These are phyloP conservation scores for Cryphonectria nitschkei DNA, from an alignment of 2,329 filamentous ascomycete genomes.

Conservation along the genomic window DNA sequence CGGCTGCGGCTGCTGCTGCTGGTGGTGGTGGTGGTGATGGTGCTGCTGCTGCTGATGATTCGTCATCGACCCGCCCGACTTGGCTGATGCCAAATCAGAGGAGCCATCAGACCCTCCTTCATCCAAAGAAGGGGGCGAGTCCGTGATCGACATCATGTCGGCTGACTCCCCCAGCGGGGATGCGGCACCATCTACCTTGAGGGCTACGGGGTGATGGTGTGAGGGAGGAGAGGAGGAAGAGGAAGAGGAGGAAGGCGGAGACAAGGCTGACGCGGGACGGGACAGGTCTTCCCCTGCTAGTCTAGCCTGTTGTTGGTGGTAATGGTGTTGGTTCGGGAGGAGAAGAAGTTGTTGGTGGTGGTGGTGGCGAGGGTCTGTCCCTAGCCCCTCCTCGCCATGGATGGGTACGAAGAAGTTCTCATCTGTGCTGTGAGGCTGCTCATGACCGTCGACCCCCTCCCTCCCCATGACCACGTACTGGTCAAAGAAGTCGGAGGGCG, in stretches of 20 bases:
- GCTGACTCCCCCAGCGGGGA: slow-evolving; percentile 17
- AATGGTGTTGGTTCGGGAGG: background rate
- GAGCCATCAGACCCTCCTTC: slow-evolving; percentile 9
- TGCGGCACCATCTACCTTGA: slow-evolving; percentile 8
- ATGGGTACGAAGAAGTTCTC: slow-evolving; percentile 23
- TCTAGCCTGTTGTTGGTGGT: background rate
- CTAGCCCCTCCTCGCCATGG: background rate
- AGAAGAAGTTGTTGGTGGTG: background rate
- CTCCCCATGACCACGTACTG: slow-evolving; percentile 26
- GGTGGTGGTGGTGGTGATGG: slow-evolving; percentile 15
- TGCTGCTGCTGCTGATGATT: slow-evolving; percentile 16
- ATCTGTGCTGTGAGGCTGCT: slow-evolving; percentile 3
- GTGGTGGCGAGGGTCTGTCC: background rate
- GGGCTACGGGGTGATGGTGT: background rate
- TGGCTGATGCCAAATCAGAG: background rate
- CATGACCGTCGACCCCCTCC: background rate
- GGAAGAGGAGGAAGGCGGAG: background rate
- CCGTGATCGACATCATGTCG: slow-evolving; percentile 15
- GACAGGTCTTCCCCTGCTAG: slow-evolving; percentile 14
- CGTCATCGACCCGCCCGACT: slow-evolving; percentile 9
- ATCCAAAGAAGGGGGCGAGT: slow-evolving; percentile 19
- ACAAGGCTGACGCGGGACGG: slow-evolving; percentile 13
- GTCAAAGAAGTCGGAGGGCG: slow-evolving; percentile 27
- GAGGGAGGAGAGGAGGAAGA: background rate
- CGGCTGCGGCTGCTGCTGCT: background rate